Conservation (phyloP, 805 yeast species). For the Debaryomyces prosopidis region DNA sequence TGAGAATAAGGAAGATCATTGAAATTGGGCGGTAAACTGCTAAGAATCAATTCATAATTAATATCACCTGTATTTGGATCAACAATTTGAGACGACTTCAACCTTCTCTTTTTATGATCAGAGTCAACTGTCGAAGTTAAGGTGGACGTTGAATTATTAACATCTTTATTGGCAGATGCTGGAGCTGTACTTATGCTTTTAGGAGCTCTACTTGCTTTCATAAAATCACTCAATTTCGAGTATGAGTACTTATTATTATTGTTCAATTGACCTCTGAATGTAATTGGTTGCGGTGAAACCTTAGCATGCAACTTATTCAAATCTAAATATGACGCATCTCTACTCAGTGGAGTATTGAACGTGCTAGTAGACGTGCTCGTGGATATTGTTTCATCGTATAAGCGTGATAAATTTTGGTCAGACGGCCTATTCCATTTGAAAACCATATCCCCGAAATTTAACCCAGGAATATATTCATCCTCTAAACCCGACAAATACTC, state of each 20-base stretch:
- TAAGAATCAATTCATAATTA: constrained; percentile 42
- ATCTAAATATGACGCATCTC: constrained; percentile 40
- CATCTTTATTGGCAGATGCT: constrained; percentile 2
- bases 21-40: constrained; percentile 53
- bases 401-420: constrained; percentile 11
- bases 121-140: constrained; percentile 9
- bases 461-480: constrained; percentile 77
- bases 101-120: constrained; percentile 22
- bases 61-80: constrained; percentile 26
- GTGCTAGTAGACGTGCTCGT: constrained; percentile 15
- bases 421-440: constrained; percentile 45
- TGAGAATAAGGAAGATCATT: constrained; percentile 60
- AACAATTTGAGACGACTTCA: constrained; percentile 17
- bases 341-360: constrained; percentile 28
- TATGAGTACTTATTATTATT: constrained; percentile 14
- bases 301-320: constrained; percentile 42
- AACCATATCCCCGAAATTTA: constrained; percentile 54
- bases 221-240: constrained; percentile 22
- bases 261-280: constrained; percentile 10
- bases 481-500: constrained; percentile 50
- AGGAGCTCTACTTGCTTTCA: constrained; percentile 19
- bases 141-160: constrained; percentile 6
- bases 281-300: constrained; percentile 45
- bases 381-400: not conserved
- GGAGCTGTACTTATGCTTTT: not conserved